A percentile compares a stretch with the other conserved stretches of the same genome.
These are phyloP conservation scores for Stylonectria norvegica DNA, from an alignment of 2,329 filamentous ascomycete genomes.

Conservation along the genomic window DNA sequence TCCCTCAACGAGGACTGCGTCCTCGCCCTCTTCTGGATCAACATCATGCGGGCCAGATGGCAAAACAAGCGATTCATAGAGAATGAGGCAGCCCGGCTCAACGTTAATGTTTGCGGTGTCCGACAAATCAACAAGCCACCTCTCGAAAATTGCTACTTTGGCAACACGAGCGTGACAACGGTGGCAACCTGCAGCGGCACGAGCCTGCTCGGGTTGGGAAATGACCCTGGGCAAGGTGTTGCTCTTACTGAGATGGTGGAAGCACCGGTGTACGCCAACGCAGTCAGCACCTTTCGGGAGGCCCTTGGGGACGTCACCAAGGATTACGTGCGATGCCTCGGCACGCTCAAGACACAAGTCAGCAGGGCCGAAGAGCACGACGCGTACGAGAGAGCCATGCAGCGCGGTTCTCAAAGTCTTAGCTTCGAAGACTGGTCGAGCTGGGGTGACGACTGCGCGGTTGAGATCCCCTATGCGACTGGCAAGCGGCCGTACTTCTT, in stretches of 20 bases:
- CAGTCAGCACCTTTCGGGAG: slow-evolving; percentile 2
- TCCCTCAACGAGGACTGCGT: slow-evolving; percentile 13
- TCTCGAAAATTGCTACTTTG: slow-evolving; percentile 7
- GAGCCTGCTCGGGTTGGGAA: slow-evolving; percentile 5
- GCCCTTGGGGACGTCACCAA: slow-evolving; percentile 7
- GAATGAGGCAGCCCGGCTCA: background rate
- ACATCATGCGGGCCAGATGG: slow-evolving; percentile 13
- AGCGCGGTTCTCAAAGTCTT: slow-evolving; percentile 9
- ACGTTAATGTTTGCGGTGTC: slow-evolving; percentile 11
- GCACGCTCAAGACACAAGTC: slow-evolving; percentile 12
- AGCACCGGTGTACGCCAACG: background rate
- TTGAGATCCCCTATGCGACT: slow-evolving; percentile 7
- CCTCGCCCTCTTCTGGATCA: slow-evolving; percentile 17
- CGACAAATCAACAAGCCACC: background rate
- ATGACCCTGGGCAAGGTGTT: background rate
- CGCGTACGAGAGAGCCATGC: slow-evolving; percentile 11
- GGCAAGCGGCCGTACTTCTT: slow-evolving; percentile 9
- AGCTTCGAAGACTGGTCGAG: slow-evolving; percentile 22
- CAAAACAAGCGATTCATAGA: background rate
- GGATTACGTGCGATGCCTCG: slow-evolving; percentile 10
- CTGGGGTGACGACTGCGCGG: slow-evolving; percentile 3
- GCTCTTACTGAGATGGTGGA: background rate
- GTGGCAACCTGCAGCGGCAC: slow-evolving; percentile 4
- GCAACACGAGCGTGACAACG: slow-evolving; percentile 16
- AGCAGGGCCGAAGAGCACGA: slow-evolving; percentile 4